These are phyloP conservation scores for Nakazawaea ishiwadae DNA, from an alignment of 805 yeast species.

Conservation along the genomic window DNA sequence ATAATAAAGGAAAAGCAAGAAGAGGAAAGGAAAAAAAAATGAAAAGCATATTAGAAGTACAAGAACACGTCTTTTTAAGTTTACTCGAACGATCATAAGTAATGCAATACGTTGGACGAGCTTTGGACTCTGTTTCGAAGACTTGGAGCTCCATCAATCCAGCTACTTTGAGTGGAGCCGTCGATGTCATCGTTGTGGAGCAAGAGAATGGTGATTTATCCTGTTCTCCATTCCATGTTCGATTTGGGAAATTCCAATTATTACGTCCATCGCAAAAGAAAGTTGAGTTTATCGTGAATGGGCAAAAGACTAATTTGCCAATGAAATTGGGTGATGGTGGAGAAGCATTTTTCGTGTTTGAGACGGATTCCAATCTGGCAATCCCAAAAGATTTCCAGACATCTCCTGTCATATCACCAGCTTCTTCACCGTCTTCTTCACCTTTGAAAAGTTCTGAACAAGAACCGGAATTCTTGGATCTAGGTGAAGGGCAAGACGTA, in stretches of 20 bases:
- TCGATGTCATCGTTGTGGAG: conserved; percentile 92
- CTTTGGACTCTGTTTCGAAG: conserved; percentile 90
- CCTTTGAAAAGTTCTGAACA: conserved; percentile 5
- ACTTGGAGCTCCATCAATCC: conserved; percentile 98
- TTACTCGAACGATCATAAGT: no score
- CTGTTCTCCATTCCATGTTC: conserved; percentile 94
- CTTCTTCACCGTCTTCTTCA: conserved; percentile 45
- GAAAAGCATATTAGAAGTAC: not conserved
- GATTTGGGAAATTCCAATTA: conserved; percentile 92
- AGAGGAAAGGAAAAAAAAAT: not conserved
- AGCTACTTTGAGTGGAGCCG: conserved; percentile 93
- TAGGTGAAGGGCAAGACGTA: no score
- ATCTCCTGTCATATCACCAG: conserved; percentile 78
- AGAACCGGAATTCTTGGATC: conserved; percentile 50
- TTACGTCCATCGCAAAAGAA: conserved; percentile 93
- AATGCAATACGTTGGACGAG: conserved; percentile 95
- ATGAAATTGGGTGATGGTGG: conserved; percentile 98
- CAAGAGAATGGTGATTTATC: conserved; percentile 76
- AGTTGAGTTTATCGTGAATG: conserved; percentile 86
- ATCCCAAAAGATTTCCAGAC: conserved; percentile 79
- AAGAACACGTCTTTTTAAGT: no score
- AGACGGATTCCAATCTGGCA: conserved; percentile 54
- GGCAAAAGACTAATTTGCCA: conserved; percentile 71
- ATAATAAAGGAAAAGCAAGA: not conserved
- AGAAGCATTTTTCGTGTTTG: conserved; percentile 96